phyloP scores from a whole-genome alignment of 768 basidiomycete species.

The Flagelloscypha sp. region DNA sequence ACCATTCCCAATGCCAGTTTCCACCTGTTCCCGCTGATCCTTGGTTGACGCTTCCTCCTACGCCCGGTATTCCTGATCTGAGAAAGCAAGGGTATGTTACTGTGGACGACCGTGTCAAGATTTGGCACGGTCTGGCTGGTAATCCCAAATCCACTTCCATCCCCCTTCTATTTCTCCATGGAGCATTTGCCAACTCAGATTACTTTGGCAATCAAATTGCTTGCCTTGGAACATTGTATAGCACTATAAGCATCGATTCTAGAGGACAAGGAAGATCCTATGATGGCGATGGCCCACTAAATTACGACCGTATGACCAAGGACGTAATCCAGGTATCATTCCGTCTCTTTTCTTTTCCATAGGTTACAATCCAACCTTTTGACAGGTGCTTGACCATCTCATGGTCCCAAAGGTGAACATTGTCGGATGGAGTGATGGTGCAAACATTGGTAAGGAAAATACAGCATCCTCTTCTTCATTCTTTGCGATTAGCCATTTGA shows the following conservation, averaged over 20 bases:
- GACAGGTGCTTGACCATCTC: conserved; percentile 1
- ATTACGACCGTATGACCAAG: conserved; percentile 3
- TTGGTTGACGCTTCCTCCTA: conserved; percentile 2
- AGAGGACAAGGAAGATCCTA: conserved; percentile 1
- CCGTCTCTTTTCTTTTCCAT: no score
- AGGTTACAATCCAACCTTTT: no score
- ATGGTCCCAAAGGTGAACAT: neutral
- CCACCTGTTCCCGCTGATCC: no score
- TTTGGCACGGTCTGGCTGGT: conserved; percentile 3
- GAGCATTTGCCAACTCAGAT: conserved; percentile 2
- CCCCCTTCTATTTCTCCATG: conserved; percentile 3
- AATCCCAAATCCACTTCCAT: neutral
- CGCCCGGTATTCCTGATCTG: neutral
- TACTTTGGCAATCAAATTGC: conserved; percentile 3
- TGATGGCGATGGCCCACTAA: neutral
- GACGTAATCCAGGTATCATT: conserved; percentile 1
- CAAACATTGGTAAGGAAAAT: no score
- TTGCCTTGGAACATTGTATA: neutral
- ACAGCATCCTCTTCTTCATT: no score
- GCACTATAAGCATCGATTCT: conserved; percentile 2
- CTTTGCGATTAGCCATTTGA: no score
- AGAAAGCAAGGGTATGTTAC: neutral
- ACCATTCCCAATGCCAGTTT: no score
- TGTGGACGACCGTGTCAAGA: conserved; percentile 2
- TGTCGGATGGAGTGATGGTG: conserved; percentile 3